Conservation (phyloP, 352 stramenopile genomes). For the Phytophthora pistaciae region DNA sequence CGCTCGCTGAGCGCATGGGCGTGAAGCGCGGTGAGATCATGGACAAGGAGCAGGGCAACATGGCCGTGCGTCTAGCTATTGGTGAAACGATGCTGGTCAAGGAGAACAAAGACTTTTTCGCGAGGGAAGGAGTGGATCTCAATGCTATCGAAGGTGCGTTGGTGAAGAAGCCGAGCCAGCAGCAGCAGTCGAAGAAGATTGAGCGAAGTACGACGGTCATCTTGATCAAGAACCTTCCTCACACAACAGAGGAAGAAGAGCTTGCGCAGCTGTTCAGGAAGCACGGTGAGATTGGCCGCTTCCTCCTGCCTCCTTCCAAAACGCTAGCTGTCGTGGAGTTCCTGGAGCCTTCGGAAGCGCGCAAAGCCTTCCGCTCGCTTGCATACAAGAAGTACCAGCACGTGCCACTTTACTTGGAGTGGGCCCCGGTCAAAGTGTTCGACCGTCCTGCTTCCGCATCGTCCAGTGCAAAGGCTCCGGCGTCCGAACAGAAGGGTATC, state of each 20-base stretch:
- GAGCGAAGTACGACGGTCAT: conserved; percentile 96
- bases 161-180: conserved; percentile 56
- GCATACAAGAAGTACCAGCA: conserved; percentile 99
- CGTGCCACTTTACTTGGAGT: conserved; percentile 99
- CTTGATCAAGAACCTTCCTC: conserved; percentile 98
- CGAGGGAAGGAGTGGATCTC: conserved; percentile 94
- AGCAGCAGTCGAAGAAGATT: conserved; percentile 65
- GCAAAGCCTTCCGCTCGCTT: conserved; percentile 96
- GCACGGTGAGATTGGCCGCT: conserved; percentile 86
- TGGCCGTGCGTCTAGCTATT: conserved; percentile 97
- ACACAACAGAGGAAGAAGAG: conserved; percentile 94
- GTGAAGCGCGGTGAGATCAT: conserved; percentile 96
- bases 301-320: conserved; percentile 94
- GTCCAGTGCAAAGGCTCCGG: conserved; percentile 14
- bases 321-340: conserved; percentile 98
- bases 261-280: conserved; percentile 96
- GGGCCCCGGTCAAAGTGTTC: conserved; percentile 94
- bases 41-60: conserved; percentile 95
- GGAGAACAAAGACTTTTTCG: conserved; percentile 98
- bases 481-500: conserved; percentile 56
- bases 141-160: conserved; percentile 92
- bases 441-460: conserved; percentile 37
- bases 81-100: conserved; percentile 98
- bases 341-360: conserved; percentile 94
- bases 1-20: conserved; percentile 86